Base-by-base conservation (phyloP, 441 rosid species). In the Erodium moschatum region DNA sequence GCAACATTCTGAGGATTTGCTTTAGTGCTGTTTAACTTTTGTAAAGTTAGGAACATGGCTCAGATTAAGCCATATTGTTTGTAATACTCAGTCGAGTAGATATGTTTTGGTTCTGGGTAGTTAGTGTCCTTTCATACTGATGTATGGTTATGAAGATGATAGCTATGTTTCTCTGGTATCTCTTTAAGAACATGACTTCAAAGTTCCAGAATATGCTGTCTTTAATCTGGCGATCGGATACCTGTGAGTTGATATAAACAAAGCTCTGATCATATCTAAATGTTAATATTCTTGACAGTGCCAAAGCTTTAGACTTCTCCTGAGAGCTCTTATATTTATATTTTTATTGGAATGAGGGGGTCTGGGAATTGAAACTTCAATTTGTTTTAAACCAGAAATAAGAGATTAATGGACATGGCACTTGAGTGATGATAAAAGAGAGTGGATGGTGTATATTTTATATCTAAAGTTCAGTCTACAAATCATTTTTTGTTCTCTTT, bases 1-100 rank as follows among this genome's bases (percentile, higher is more conserved):
- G 52, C 52, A 46, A 46, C 52, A 10, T 4, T 64, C 11, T 64
- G 67, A 35, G 31, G 67, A 65, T 54, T 54, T 54, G 61, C 61
- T 54, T 16, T 18, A 54, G 21, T 46, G 52, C 12, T 42, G 48
- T 42, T 42, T 42, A 42, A 42, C 48, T 52, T 52, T 15, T 52
- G 60, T 15, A 52, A 52, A 52, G 19, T 52, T n/a, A 52, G 5
- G 19, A 52, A 15, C 60, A 52, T 52, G 20, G 2, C 21, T 18
- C 21, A 15, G 20, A 18, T 54, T 54, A 54, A 54, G 61, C 21
- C 61, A 18, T 54, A 54, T 54, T 16, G 21, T 54, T 52, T 52
- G 18, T 15, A 16, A 52, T n/a, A 52, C 60, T 15, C 1, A 52
- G 20, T 15, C 5, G 20, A 16, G n/a, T 15, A 52, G 56, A 50